Conservation (phyloP, 1,139 yeast genomes). For the Protomyces inundatus region DNA sequence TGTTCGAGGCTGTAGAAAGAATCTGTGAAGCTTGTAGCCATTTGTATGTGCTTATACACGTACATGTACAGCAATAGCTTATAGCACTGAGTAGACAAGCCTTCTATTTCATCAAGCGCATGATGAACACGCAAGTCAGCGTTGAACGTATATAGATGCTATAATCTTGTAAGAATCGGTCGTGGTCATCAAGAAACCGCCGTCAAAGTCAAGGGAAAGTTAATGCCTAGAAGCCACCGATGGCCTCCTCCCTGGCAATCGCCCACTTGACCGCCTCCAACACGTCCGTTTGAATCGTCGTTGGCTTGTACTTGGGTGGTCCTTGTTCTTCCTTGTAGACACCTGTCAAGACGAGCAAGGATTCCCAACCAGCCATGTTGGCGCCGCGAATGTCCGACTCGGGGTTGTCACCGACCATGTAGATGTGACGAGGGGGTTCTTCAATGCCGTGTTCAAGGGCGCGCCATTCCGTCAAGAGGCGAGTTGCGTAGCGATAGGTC, state of each 20-base stretch:
- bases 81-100: too few relatives aligned
- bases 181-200: too few relatives aligned
- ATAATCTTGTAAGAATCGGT: too few relatives aligned
- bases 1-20: too few relatives aligned
- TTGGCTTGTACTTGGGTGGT: constrained; percentile 70
- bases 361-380: constrained; percentile 82
- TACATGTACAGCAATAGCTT: too few relatives aligned
- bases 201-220: too few relatives aligned
- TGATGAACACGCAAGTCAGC: too few relatives aligned
- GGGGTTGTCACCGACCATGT: constrained; percentile 90
- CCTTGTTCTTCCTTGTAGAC: constrained; percentile 72
- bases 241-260: constrained; percentile 45
- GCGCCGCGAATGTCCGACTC: constrained; percentile 85
- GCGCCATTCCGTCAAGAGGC: constrained; percentile 70
- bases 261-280: constrained; percentile 78
- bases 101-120: too few relatives aligned
- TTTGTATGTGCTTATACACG: too few relatives aligned
- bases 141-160: too few relatives aligned
- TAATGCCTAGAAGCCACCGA: constrained; percentile 9
- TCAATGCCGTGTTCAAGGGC: constrained; percentile 60
- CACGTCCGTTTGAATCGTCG: constrained; percentile 64
- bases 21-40: too few relatives aligned
- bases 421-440: constrained; percentile 75
- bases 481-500: constrained; percentile 72
- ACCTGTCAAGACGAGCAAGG: constrained; percentile 80